Conservation (phyloP, 768 basidiomycete species). For the Termitomyces sp. region DNA sequence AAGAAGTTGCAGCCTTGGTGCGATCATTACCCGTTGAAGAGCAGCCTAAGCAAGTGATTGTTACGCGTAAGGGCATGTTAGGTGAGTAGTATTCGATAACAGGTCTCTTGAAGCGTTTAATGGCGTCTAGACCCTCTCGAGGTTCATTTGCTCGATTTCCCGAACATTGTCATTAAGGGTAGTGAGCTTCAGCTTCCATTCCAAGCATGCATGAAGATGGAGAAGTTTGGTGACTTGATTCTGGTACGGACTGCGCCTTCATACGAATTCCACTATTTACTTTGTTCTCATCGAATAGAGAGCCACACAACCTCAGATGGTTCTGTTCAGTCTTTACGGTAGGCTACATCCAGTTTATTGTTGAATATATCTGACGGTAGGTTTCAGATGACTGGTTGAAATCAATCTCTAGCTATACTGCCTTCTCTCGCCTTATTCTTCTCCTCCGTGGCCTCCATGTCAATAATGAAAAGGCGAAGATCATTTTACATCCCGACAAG, state of each 20-base stretch:
- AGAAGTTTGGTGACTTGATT: constrained; percentile 98
- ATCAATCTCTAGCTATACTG: constrained; percentile 97
- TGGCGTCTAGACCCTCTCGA: constrained; percentile 75
- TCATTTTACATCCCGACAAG: constrained; percentile 96
- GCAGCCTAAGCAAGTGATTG: constrained; percentile 99
- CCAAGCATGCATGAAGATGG: constrained; percentile 99
- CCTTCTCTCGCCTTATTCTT: constrained; percentile 97
- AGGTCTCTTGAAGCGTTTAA: background rate
- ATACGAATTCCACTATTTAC: background rate
- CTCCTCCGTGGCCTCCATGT: constrained; percentile 95
- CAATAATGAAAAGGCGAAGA: constrained; percentile 99
- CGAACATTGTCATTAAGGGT: constrained; percentile 99
- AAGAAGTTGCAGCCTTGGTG: constrained; percentile 98
- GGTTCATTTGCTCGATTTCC: constrained; percentile 99
- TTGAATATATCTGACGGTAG: constrained; percentile 2
- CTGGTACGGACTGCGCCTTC: constrained; percentile 40
- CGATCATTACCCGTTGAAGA: constrained; percentile 99
- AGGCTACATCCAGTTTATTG: constrained; percentile 9
- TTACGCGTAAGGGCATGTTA: constrained; percentile 99
- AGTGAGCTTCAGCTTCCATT: constrained; percentile 97
- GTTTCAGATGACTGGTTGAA: constrained; percentile 92
- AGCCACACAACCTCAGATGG: constrained; percentile 99
- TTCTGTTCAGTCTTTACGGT: constrained; percentile 95
- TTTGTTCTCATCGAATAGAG: constrained; percentile 39
- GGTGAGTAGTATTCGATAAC: constrained; percentile 36